phyloP scores from a whole-genome alignment of 768 basidiomycete genomes.

The Termitomyces heimii region DNA sequence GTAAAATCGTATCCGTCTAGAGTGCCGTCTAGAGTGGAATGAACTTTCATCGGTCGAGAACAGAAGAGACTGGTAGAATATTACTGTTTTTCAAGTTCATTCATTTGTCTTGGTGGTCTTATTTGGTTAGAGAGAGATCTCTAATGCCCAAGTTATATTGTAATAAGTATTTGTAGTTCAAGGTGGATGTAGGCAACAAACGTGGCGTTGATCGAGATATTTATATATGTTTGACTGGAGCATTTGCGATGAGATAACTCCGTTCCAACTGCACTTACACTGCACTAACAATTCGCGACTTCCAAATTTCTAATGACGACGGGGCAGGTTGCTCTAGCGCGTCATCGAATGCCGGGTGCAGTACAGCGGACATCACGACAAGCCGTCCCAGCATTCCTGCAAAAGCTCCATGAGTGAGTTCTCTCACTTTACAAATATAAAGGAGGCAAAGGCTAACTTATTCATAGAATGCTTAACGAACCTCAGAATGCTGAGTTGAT shows the following conservation, averaged over 20 bases:
- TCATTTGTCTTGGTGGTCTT: neutral
- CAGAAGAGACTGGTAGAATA: no score
- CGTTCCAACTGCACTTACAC: neutral
- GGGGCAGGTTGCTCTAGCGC: conserved; percentile 16
- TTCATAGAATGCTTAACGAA: conserved; percentile 85
- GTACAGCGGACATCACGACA: conserved; percentile 31
- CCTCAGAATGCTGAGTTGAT: conserved; percentile 77
- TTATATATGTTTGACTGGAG: conserved; percentile 7
- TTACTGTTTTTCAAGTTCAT: no score
- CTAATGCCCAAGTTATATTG: no score
- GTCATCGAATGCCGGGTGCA: conserved; percentile 21
- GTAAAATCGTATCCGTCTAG: no score
- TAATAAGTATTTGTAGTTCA: no score
- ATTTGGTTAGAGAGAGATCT: neutral
- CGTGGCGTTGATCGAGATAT: neutral
- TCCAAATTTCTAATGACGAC: conserved; percentile 22
- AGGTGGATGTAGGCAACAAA: neutral
- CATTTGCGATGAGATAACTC: conserved; percentile 12
- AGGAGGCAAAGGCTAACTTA: neutral
- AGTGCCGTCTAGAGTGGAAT: no score
- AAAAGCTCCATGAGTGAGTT: conserved; percentile 87
- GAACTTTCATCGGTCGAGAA: no score
- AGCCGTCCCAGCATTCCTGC: conserved; percentile 73
- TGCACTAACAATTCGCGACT: neutral
- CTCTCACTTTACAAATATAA: conserved; percentile 3